Evolutionary conservation across 1,139 yeast species (phyloP), one percentile per base, ranked within the genome.

Genomic region (Pichia terricola): DNA sequence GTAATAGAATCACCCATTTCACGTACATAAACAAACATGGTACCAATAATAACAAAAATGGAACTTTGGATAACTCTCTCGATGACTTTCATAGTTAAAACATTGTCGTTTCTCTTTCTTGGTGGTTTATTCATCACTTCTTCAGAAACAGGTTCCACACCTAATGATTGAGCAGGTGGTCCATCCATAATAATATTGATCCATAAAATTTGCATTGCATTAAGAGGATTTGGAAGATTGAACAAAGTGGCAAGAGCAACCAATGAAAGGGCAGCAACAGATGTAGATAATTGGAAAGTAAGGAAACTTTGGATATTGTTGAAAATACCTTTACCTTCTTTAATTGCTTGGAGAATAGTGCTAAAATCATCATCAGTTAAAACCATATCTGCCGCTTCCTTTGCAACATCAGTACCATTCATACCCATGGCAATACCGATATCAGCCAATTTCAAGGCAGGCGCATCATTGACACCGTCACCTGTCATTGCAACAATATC

Each of bases 401-500:
- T 91, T 41, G 98, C 98, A 41, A 91, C 98, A 64, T 91, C 98
- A 1, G 98, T 91, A 47, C 98, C 98, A 65, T 84, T 79, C 57
- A 80, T 79, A 50, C 98, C 98, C 98, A 91, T 91, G 32, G 95
- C 83, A 55, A 91, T 89, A 56, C 98, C 98, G 55, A 91, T 94
- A 64, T 91, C 96, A 2, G 98, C 98, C 58, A 89, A 72, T 63
- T 91, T 91, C 57, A 91, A 74, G 4, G 98, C 97, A n/a, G 98
- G 98, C 0, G 98, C 96, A 66, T 91, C 98, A 61, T 91, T 91
- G 28, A 91, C 98, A 65, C 98, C 98, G 64, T 91, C 98, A 53
- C 98, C 98, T 9, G 97, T 91, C 98, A 91, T 91, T 37, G 96
- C 98, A 41, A 91, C 98, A 50, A 89, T 81, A 63, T 91, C 96